Evolutionary conservation across 768 basidiomycete genomes (phyloP), one percentile per base, ranked within the genome.

Genomic region (Antrodiella citrinella): DNA sequence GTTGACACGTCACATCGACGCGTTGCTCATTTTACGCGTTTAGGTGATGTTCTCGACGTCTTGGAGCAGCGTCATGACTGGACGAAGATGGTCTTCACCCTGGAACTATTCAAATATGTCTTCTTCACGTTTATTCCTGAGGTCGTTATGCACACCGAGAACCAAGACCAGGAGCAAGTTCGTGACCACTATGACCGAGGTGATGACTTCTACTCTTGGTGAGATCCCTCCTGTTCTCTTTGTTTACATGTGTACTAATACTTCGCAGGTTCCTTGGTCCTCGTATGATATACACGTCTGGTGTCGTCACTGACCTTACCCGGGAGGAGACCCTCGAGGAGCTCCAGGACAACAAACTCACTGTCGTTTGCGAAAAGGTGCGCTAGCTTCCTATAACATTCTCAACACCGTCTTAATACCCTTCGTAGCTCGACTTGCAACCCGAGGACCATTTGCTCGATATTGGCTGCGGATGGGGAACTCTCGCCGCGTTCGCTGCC

Each of bases 321-420:
- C 69, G 73, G 39, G 73, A 84, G 54, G 86, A 97, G 66, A 82
- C 91, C 11, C 77, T 99, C 44, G 95, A 98, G 65, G 76, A 92
- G 57, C 80, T 99, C 9, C 96, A 99, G 73, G 95, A 98, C 68
- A 99, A 98, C 78, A 98, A 99, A 67, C 84, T 99, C 49, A 83
- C 86, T 13, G 69, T 96, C 52, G 95, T 99, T 18, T 98, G 96
- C 70, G 88, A 84, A 61, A 99, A 98, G 58, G 62, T 64, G 13
- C 11, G 46, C 38, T 3, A 22, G 12, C 18, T 47, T 38, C 20
- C n/a, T n/a, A n/a, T n/a, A n/a, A n/a, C n/a, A n/a, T 15, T 41
- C 12, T 51, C 41, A 35, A 26, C 40, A 44, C 30, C 15, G 19
- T 23, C 9, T 23, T 44, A n/a, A n/a, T n/a, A n/a, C n/a, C n/a